Conservation (phyloP, 2,329 filamentous ascomycete species). For the Monosporascus sp. region DNA sequence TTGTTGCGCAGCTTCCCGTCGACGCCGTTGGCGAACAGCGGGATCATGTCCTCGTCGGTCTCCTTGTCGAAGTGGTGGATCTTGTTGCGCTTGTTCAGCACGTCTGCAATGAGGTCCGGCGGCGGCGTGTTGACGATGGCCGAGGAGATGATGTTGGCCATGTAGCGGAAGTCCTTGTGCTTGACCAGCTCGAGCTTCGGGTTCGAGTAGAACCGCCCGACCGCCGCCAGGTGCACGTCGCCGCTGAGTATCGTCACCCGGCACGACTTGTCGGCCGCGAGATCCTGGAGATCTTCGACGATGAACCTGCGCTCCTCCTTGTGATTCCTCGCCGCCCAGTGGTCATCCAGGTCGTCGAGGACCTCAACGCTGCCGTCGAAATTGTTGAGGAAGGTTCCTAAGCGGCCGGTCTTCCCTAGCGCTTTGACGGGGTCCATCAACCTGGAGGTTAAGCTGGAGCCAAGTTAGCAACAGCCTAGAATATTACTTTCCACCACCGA, state of each 20-base stretch:
- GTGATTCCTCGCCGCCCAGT: slow-evolving; percentile 95
- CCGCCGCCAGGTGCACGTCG: slow-evolving; percentile 86
- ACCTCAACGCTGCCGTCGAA: slow-evolving; percentile 92
- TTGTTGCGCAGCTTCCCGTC: slow-evolving; percentile 90
- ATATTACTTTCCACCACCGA: background rate
- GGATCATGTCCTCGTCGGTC: slow-evolving; percentile 94
- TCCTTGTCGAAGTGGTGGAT: slow-evolving; percentile 65
- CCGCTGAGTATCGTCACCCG: slow-evolving; percentile 89
- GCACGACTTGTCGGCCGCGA: slow-evolving; percentile 88
- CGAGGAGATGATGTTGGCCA: slow-evolving; percentile 92
- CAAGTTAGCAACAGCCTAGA: slow-evolving; percentile 23
- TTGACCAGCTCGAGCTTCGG: slow-evolving; percentile 75
- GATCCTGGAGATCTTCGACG: slow-evolving; percentile 85
- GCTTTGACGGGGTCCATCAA: slow-evolving; percentile 87
- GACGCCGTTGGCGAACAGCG: slow-evolving; percentile 83
- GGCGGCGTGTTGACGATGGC: slow-evolving; percentile 92
- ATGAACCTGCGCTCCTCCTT: slow-evolving; percentile 84
- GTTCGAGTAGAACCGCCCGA: slow-evolving; percentile 94
- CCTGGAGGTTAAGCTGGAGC: slow-evolving; percentile 69
- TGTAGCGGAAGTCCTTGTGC: slow-evolving; percentile 90
- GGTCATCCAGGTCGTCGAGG: slow-evolving; percentile 86
- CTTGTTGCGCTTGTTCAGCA: slow-evolving; percentile 91
- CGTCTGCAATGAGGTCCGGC: slow-evolving; percentile 80
- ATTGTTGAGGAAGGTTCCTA: slow-evolving; percentile 78
- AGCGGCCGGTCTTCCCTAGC: slow-evolving; percentile 72